Evolutionary conservation across 2,329 filamentous ascomycete species (phyloP), one percentile per base, ranked within the genome.

Genomic region (Colletotrichum falcatum): DNA sequence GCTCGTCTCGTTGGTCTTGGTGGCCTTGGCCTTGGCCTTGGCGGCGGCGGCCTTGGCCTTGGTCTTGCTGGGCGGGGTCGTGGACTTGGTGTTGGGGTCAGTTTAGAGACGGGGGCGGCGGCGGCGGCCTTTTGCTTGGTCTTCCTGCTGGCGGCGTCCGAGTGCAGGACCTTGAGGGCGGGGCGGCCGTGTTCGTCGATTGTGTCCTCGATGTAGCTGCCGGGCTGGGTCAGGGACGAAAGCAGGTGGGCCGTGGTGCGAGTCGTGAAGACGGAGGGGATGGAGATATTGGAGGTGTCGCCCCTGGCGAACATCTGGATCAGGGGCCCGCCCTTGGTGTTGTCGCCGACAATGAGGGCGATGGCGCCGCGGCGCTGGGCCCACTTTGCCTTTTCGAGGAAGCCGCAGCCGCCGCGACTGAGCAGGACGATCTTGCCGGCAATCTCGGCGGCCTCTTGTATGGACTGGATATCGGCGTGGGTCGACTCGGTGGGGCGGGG

Each of bases 291-390:
- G 42, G 95, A 97, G 4, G 95, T 97, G 78, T 98, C 95, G 46
- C 95, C 96, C 76, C 93, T 90, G n/a, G 96, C 96, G 80, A 97
- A 98, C 96, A 99, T 99, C 75, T 97, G 96, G 61, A 98, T 93
- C 72, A 99, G 83, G 44, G 92, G 92, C 5, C 94, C 95, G 54
- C 95, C 95, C 72, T 93, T 92, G 68, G 93, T 92, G 79, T 98
- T 93, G 79, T 99, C 96, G 33, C 96, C 96, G 3, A 99, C 95
- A 74, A 99, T 97, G 71, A 99, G 85, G 44, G 94, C 96, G 70
- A 94, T 88, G 26, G 92, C 96, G 30, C 96, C 96, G 77, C 96
- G 89, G 72, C 94, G 89, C 80, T 99, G 96, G 16, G 93, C 94
- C 96, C 96, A 99, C 83, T 97, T 95, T 73, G 96, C 94, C 81